phyloP scores from a whole-genome alignment of 495 filamentous ascomycete genomes.

The Durotheca rogersii region DNA sequence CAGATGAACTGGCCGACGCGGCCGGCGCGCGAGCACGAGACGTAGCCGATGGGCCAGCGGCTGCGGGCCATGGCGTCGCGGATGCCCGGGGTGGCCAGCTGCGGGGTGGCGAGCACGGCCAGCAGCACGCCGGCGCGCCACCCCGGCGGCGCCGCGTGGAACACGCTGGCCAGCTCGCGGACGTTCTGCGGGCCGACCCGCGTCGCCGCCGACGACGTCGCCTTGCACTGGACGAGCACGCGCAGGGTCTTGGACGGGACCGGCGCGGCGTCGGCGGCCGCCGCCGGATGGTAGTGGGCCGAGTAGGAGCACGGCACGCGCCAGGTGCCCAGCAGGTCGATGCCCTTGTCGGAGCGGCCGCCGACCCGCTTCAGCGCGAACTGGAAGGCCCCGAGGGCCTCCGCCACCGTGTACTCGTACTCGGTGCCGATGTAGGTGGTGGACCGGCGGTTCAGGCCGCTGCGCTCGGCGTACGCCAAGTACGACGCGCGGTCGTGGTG shows the following conservation, averaged over 20 bases:
- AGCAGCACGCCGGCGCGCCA: slow-evolving; percentile 63
- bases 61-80: slow-evolving; percentile 67
- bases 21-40: slow-evolving; percentile 53
- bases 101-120: slow-evolving; percentile 59
- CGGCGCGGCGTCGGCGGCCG: no score
- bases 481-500: slow-evolving; percentile 73
- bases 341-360: slow-evolving; percentile 71
- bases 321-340: slow-evolving; percentile 87
- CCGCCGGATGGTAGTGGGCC: no score
- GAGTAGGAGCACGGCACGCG: slow-evolving; percentile 49
- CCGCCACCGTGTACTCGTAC: slow-evolving; percentile 70
- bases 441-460: slow-evolving; percentile 49
- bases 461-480: slow-evolving; percentile 64
- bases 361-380: slow-evolving; percentile 74
- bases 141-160: slow-evolving; percentile 65
- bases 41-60: slow-evolving; percentile 62
- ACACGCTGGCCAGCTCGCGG: slow-evolving; percentile 83
- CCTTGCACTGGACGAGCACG: slow-evolving; percentile 82
- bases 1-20: slow-evolving; percentile 64
- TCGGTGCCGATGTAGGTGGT: slow-evolving; percentile 65
- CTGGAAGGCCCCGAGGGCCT: slow-evolving; percentile 59
- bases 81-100: slow-evolving; percentile 54
- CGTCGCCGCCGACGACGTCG: slow-evolving; percentile 39
- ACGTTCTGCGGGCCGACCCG: slow-evolving; percentile 64
- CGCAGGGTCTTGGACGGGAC: no score